phyloP scores from a whole-genome alignment of 257 asterid species.

The Nicotiana tomentosiformis region DNA sequence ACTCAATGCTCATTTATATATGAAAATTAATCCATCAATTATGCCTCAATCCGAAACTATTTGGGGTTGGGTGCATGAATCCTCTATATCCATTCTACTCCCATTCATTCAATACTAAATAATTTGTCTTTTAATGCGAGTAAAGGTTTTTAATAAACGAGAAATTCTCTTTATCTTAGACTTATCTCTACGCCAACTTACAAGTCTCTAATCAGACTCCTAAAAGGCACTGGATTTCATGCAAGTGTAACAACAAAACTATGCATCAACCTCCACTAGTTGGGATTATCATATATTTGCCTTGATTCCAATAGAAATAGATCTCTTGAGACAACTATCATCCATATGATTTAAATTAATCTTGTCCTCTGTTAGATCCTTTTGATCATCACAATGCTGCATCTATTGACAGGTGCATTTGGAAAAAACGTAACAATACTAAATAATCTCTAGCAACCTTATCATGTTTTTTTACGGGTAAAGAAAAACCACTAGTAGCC shows the following conservation, averaged over 20 bases:
- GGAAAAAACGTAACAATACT: background rate
- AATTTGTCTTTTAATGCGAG: background rate
- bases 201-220: background rate
- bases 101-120: background rate
- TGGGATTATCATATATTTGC: background rate
- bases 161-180: background rate
- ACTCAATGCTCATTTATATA: background rate
- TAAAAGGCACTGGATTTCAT: background rate
- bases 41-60: background rate
- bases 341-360: background rate
- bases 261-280: background rate
- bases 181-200: background rate
- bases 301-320: background rate
- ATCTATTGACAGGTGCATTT: background rate
- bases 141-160: background rate
- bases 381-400: background rate
- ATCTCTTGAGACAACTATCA: background rate
- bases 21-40: background rate
- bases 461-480: background rate
- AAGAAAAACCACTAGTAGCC: no score
- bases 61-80: background rate
- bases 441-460: background rate
- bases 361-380: background rate
- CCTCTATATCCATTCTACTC: background rate
- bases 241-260: background rate